Evolutionary conservation across 345 rosid genomes (phyloP).

Genomic region (Acer saccharum): DNA sequence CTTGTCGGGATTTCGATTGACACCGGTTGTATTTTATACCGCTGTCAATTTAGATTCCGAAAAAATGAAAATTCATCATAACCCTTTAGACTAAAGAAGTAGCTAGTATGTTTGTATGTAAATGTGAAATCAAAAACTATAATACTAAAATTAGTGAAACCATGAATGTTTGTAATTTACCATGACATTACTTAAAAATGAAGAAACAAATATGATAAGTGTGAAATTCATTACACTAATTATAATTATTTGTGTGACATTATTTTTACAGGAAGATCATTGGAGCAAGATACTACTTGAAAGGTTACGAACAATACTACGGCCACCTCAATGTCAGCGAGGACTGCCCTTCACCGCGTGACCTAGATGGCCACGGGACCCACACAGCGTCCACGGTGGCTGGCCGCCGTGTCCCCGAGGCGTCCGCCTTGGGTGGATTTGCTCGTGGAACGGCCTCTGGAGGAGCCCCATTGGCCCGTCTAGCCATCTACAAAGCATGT

Average conservation of each 20-base stretch:
- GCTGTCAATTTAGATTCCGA: no score
- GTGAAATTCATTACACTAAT: no score
- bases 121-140: no score
- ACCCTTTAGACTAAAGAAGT: no score
- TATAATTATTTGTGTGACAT: no score
- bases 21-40: no score
- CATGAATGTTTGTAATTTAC: not conserved
- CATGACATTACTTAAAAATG: not conserved
- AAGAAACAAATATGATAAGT: not conserved
- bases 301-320: slow-evolving; percentile 44
- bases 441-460: slow-evolving; percentile 74
- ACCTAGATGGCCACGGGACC: slow-evolving; percentile 81
- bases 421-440: slow-evolving; percentile 61
- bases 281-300: slow-evolving; percentile 76
- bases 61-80: no score
- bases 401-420: slow-evolving; percentile 48
- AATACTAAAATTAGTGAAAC: no score
- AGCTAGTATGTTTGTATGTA: no score
- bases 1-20: no score
- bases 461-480: slow-evolving; percentile 75
- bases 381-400: slow-evolving; percentile 80
- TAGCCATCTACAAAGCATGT: slow-evolving; percentile 81
- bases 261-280: slow-evolving; percentile 59
- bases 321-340: slow-evolving; percentile 55
- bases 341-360: slow-evolving; percentile 72